Evolutionary conservation across 2,329 filamentous ascomycete species (phyloP).

Genomic region (Aureobasidium sp.): DNA sequence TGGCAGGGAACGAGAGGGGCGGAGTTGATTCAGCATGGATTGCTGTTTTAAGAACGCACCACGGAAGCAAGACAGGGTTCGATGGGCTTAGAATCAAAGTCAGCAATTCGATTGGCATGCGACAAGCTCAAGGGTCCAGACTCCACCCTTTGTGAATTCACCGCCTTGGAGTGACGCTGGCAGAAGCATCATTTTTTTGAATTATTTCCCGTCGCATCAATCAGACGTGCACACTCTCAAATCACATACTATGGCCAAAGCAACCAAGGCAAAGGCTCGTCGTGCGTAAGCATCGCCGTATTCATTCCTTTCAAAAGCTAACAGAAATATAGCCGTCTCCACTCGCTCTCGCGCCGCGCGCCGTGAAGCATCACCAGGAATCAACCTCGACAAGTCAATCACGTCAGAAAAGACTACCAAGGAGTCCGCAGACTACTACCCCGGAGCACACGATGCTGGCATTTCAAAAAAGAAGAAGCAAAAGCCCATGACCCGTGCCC

Average conservation of each 20-base stretch:
- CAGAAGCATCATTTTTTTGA: background rate
- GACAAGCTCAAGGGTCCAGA: conserved; percentile 7
- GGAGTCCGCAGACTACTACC: conserved; percentile 45
- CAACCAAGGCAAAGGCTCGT: conserved; percentile 40
- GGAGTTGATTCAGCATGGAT: background rate
- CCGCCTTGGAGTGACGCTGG: background rate
- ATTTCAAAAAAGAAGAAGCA: conserved; percentile 60
- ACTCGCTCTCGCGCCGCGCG: conserved; percentile 68
- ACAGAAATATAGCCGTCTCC: conserved; percentile 46
- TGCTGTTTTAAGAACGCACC: background rate
- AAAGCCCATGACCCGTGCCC: conserved; percentile 46
- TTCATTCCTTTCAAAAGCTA: background rate
- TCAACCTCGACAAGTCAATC: conserved; percentile 65
- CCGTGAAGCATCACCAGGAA: conserved; percentile 62
- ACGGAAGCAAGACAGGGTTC: background rate
- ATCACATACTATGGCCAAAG: conserved; percentile 36
- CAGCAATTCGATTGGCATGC: background rate
- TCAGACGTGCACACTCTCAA: background rate
- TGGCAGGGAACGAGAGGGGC: background rate
- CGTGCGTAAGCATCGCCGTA: background rate
- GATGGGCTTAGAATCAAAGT: background rate
- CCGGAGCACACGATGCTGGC: conserved; percentile 62
- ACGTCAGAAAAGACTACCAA: conserved; percentile 51
- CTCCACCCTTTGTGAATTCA: background rate
- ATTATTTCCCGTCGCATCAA: background rate